Evolutionary conservation across 1,139 yeast genomes (phyloP).

Genomic region (Yamadazyma sp.): DNA sequence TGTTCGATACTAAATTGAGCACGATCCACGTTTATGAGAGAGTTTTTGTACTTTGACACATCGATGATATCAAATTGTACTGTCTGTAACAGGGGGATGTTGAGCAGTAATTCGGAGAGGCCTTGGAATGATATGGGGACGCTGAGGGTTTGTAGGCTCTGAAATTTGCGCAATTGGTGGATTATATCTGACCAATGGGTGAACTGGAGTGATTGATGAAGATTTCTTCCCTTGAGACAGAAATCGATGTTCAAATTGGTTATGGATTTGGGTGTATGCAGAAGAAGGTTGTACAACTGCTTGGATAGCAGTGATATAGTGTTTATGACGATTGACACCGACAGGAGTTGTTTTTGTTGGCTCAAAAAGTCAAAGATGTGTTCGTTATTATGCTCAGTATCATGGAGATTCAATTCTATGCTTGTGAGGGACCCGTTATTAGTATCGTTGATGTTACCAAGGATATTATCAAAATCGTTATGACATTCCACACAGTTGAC

Average conservation of each 20-base stretch:
- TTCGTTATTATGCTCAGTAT: conserved; percentile 19
- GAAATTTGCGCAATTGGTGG: conserved; percentile 6
- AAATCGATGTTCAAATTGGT: conserved; percentile 8
- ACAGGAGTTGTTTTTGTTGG: conserved; percentile 8
- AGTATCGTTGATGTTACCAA: conserved; percentile 13
- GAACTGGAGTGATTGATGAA: conserved; percentile 3
- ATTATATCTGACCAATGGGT: conserved; percentile 5
- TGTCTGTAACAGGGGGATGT: conserved; percentile 3
- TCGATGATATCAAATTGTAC: conserved; percentile 10
- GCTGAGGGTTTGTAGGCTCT: conserved; percentile 4
- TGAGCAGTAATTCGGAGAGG: conserved; percentile 24
- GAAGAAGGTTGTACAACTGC: conserved; percentile 11
- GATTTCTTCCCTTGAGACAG: conserved; percentile 6
- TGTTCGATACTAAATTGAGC: conserved; percentile 4
- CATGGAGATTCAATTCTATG: conserved; percentile 19
- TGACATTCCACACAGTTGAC: conserved; percentile 21
- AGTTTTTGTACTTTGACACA: conserved; percentile 9
- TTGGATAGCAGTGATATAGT: conserved; percentile 16
- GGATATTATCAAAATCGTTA: conserved; percentile 1
- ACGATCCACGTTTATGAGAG: conserved; percentile 9
- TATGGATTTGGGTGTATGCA: conserved; percentile 5
- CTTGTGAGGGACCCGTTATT: conserved; percentile 13
- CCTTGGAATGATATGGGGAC: conserved; percentile 41
- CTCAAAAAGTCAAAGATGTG: conserved; percentile 14
- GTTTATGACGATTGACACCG: conserved; percentile 18